A percentile compares a stretch with the other conserved stretches of the same genome.
Conservation (phyloP, 345 rosid genomes). For the Aquilaria yunnanensis region DNA sequence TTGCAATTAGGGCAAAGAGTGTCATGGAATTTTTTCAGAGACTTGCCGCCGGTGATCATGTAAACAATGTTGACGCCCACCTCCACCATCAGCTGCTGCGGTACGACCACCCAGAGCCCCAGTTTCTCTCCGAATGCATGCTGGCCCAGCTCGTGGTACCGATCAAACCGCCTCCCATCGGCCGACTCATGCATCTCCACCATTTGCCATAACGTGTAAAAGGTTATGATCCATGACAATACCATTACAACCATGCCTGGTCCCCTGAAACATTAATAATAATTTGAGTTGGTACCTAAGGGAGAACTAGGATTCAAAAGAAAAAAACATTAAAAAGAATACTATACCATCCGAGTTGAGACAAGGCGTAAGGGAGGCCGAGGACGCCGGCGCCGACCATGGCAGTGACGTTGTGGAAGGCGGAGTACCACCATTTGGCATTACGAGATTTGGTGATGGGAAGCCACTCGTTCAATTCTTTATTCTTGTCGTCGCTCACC, state of each 20-base stretch:
- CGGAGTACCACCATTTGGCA: slow-evolving; percentile 69
- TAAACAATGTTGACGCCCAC: slow-evolving; percentile 55
- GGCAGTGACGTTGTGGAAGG: slow-evolving; percentile 68
- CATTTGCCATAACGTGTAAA: slow-evolving; percentile 79
- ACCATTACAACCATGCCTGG: slow-evolving; percentile 44
- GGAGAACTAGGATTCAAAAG: background rate
- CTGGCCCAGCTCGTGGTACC: slow-evolving; percentile 71
- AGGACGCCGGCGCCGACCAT: slow-evolving; percentile 74
- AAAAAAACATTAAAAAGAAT: background rate
- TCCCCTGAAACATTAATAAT: slow-evolving; percentile 30
- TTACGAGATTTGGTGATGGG: slow-evolving; percentile 54
- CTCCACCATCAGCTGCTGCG: slow-evolving; percentile 61
- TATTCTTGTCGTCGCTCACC: background rate
- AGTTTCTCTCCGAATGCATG: slow-evolving; percentile 68
- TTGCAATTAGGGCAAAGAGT: slow-evolving; percentile 31
- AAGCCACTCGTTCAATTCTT: slow-evolving; percentile 45
- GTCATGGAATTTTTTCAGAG: slow-evolving; percentile 49
- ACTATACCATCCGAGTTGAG: slow-evolving; percentile 58
- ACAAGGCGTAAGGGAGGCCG: slow-evolving; percentile 62
- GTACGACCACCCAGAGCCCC: slow-evolving; percentile 65
- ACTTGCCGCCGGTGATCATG: slow-evolving; percentile 59
- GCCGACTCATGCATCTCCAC: slow-evolving; percentile 84
- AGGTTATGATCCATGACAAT: slow-evolving; percentile 66
- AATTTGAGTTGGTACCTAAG: background rate
- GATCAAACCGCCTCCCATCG: slow-evolving; percentile 61